phyloP scores from a whole-genome alignment of 805 yeast species.

The Lachancea dasiensis region DNA sequence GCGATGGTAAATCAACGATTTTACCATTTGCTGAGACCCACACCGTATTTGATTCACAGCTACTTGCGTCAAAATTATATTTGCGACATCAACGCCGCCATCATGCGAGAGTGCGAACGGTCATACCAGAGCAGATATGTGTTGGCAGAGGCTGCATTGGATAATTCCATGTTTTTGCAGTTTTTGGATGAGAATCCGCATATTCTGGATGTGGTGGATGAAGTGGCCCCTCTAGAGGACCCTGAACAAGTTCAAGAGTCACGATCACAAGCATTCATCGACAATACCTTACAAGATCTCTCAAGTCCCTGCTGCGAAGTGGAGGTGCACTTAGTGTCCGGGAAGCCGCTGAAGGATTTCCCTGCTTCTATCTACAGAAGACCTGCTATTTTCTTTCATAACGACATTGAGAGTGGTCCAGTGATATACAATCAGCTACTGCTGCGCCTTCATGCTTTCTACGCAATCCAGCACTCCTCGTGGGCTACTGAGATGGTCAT shows the following conservation, averaged over 20 bases:
- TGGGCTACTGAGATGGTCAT: slow-evolving; percentile 7
- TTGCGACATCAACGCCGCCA: slow-evolving; percentile 3
- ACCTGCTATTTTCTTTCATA: slow-evolving; percentile 14
- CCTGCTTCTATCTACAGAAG: slow-evolving; percentile 17
- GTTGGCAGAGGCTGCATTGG: slow-evolving; percentile 10
- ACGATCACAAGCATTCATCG: slow-evolving; percentile 3
- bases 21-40: slow-evolving; percentile 15
- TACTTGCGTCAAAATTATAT: slow-evolving; percentile 9
- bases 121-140: neutral
- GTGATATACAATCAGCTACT: slow-evolving; percentile 12
- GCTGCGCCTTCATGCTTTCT: slow-evolving; percentile 7
- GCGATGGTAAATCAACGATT: slow-evolving; percentile 17
- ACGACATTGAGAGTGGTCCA: slow-evolving; percentile 8
- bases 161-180: slow-evolving; percentile 5
- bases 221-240: slow-evolving; percentile 1
- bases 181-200: slow-evolving; percentile 10
- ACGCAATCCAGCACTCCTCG: slow-evolving; percentile 9
- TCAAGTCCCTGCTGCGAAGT: neutral
- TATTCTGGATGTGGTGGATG: slow-evolving; percentile 7
- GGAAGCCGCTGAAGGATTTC: slow-evolving; percentile 12
- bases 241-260: neutral
- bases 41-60: slow-evolving; percentile 11
- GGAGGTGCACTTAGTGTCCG: neutral
- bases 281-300: slow-evolving; percentile 1
- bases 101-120: neutral